These are phyloP conservation scores for Ceratonia siliqua DNA, from an alignment of 306 rosid species.

Conservation along the genomic window DNA sequence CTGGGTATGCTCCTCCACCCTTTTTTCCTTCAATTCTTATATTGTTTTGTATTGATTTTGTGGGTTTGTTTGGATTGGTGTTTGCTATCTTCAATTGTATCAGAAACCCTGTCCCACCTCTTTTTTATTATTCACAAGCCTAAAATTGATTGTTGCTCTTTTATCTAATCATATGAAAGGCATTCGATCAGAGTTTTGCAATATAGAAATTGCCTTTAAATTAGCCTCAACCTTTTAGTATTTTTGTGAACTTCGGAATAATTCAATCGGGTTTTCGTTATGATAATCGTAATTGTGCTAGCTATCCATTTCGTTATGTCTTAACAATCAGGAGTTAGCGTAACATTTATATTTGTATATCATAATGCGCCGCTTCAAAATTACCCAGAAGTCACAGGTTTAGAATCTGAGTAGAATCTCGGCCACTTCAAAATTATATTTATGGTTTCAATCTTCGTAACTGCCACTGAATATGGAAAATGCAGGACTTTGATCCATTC, in stretches of 20 bases:
- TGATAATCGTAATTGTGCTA: background rate
- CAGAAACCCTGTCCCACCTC: background rate
- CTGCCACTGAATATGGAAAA: background rate
- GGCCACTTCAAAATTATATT: background rate
- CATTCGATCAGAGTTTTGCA: background rate
- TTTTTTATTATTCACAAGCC: background rate
- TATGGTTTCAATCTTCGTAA: background rate
- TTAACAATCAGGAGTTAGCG: background rate
- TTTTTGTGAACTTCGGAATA: background rate
- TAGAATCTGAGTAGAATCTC: background rate
- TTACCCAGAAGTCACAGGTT: background rate
- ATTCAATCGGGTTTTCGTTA: background rate
- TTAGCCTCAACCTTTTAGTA: background rate
- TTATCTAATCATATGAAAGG: background rate
- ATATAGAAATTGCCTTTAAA: background rate
- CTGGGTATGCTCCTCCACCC: slow-evolving; percentile 57
- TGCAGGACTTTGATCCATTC: slow-evolving; percentile 94
- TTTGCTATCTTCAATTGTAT: background rate
- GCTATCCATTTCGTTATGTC: background rate
- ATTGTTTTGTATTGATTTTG: background rate
- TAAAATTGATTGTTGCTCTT: too few relatives aligned
- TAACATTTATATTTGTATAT: background rate
- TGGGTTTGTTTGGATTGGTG: background rate
- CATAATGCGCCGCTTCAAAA: background rate
- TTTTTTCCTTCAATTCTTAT: background rate